Evolutionary conservation across 2,329 filamentous ascomycete genomes (phyloP), one percentile per base, ranked within the genome.

Genomic region (Trichoderma cornu-damae): DNA sequence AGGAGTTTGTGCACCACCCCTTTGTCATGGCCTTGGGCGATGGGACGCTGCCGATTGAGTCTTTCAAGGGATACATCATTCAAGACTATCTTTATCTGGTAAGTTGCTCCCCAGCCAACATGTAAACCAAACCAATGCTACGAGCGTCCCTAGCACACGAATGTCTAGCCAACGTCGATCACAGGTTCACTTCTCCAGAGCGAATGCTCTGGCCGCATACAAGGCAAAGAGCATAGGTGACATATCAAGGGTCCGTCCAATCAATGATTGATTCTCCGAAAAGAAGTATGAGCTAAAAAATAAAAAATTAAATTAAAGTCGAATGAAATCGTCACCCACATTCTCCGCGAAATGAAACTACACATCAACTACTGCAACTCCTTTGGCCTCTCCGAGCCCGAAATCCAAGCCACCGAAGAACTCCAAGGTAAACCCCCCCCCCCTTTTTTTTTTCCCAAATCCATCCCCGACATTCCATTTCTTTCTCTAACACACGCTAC

Each of bases 11-110:
- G 2, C 78, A 91, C 63, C 93, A 97, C 68, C 83, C 86, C 0
- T 97, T 97, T 67, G 89, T 96, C 40, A 77, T 85, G 66, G 82
- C 81, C 12, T 77, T 97, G 67, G 91, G 88, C 0, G 79, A 87
- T 59, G 91, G 90, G 0, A 87, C 82, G 6, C 75, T 97, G 18
- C 87, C 89, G 0, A 64, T 87, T 1, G 82, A 88, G 42, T 86
- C 85, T 0, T 97, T 96, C 77, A 94, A 91, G 70, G 81, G 87
- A 37, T 97, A 96, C 69, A 83, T 97, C 57, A 80, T 94, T 8
- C 93, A 97, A 66, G 93, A 97, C 67, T 96, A 96, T 66, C 78
- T 96, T 4, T 97, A 94, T 67, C 75, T 96, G 42, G 88, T 94
- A 65, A 40, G 78, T 67, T 14, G 16, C 9, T 9, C 26, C 14